Conservation (phyloP, 2,329 filamentous ascomycete species). For the Fusarium sterilihyphosum region DNA sequence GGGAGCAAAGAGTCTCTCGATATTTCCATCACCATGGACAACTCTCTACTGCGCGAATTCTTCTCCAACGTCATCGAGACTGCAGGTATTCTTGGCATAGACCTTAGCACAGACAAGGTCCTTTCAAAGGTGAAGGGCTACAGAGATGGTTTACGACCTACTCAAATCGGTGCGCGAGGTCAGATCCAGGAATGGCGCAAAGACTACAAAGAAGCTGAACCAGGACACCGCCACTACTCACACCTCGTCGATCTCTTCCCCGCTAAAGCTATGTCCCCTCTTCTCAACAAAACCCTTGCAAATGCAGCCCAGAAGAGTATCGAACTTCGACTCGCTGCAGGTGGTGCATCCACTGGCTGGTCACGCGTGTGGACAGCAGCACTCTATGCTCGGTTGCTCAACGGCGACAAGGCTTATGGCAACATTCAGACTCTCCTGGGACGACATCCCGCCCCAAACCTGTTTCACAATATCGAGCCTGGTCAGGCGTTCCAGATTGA, state of each 20-base stretch:
- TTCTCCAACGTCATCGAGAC: not conserved
- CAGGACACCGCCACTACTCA: not conserved
- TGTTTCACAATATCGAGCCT: not conserved
- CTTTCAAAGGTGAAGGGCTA: not conserved
- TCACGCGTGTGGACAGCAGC: not conserved
- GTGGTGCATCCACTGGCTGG: not conserved
- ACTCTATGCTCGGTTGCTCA: not conserved
- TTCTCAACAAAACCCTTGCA: not conserved
- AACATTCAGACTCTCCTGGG: not conserved
- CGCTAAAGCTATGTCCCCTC: not conserved
- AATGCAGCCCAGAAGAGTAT: not conserved
- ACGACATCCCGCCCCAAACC: not conserved
- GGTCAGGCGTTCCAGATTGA: not conserved
- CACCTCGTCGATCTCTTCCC: not conserved
- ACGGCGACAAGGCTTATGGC: not conserved
- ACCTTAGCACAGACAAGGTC: not conserved
- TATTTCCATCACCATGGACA: not conserved
- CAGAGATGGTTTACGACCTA: not conserved
- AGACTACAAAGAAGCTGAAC: not conserved
- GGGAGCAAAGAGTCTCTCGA: not conserved
- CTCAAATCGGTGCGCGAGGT: not conserved
- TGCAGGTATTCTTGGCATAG: not conserved
- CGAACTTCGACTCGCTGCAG: not conserved
- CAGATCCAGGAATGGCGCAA: not conserved
- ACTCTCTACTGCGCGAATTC: not conserved